A percentile compares a stretch with the other conserved stretches of the same genome.
These are phyloP conservation scores for Debaryomyces castellii DNA, from an alignment of 805 yeast genomes.

Conservation along the genomic window DNA sequence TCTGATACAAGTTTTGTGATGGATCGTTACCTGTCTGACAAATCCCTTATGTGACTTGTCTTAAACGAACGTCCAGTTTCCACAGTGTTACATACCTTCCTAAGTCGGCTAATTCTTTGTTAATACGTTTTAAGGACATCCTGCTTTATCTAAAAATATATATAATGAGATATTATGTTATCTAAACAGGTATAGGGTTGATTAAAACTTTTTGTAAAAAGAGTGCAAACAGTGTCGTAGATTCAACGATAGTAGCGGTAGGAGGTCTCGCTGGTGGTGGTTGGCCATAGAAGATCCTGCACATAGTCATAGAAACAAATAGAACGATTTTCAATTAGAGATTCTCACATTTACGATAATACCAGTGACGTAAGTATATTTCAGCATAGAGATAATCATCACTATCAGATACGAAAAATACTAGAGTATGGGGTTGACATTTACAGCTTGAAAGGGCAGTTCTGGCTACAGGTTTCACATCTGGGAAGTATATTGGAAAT, in stretches of 20 bases:
- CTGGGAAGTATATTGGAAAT: neutral
- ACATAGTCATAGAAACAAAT: neutral
- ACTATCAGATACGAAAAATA: neutral
- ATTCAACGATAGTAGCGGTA: neutral
- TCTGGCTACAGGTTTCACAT: neutral
- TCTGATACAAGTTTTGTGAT: neutral
- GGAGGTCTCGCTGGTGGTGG: neutral
- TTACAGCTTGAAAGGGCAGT: neutral
- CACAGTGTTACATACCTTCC: conserved; percentile 68
- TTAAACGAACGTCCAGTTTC: neutral
- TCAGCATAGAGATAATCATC: neutral
- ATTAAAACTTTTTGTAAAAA: neutral
- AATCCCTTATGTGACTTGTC: neutral
- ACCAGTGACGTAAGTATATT: neutral
- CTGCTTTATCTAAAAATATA: neutral
- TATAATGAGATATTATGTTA: conserved; percentile 1
- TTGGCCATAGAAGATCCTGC: neutral
- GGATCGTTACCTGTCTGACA: neutral
- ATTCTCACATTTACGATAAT: neutral
- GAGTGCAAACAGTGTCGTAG: neutral
- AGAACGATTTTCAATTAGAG: neutral
- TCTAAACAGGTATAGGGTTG: neutral
- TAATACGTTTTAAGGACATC: conserved; percentile 94
- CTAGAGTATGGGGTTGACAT: neutral
- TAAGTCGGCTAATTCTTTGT: conserved; percentile 91